Evolutionary conservation across 129 eudicot species (phyloP).

Genomic region (Arctium lappa): DNA sequence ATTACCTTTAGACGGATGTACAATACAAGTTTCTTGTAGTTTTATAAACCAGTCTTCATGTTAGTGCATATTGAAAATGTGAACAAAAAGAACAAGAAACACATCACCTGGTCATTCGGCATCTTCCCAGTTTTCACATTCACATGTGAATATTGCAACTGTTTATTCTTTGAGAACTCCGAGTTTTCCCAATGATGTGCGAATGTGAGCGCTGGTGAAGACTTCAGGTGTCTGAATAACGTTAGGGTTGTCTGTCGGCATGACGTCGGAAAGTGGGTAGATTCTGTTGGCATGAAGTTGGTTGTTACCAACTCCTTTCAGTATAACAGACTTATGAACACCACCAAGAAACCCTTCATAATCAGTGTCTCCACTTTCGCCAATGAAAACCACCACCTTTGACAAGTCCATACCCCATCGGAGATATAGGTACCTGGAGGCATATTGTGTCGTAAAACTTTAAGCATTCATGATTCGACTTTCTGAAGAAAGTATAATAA

Average conservation of each 20-base stretch:
- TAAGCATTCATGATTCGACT: neutral
- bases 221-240: constrained; percentile 50
- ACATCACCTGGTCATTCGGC: neutral
- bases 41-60: constrained; percentile 1
- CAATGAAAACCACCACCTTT: constrained; percentile 79
- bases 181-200: constrained; percentile 43
- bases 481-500: neutral
- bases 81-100: constrained; percentile 14
- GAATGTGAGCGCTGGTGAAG: constrained; percentile 49
- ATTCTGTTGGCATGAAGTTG: constrained; percentile 72
- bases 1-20: constrained; percentile 10
- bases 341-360: constrained; percentile 92
- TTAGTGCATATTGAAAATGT: neutral
- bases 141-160: neutral
- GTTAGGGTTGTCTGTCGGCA: constrained; percentile 66
- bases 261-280: constrained; percentile 83
- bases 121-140: neutral
- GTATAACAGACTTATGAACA: constrained; percentile 67
- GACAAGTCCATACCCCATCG: constrained; percentile 97
- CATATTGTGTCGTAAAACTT: neutral
- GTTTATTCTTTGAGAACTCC: constrained; percentile 43
- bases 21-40: constrained; percentile 2
- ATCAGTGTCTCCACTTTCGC: constrained; percentile 97
- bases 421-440: constrained; percentile 80
- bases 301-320: constrained; percentile 70